Evolutionary conservation across 2,329 filamentous ascomycete genomes (phyloP).

Genomic region (Uncinocarpus reesii): DNA sequence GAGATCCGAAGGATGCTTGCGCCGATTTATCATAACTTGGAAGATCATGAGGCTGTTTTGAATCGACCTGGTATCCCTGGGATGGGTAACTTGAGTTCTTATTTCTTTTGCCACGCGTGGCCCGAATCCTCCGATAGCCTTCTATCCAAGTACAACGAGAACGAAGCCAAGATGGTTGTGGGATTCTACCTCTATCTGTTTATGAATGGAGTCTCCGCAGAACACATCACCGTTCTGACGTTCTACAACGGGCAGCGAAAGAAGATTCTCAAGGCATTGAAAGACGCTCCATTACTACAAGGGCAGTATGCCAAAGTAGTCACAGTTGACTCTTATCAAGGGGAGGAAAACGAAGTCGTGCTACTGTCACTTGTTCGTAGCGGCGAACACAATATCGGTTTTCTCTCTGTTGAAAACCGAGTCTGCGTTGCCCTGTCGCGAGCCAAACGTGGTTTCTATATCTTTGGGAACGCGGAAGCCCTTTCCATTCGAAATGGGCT

Average conservation of each 20-base stretch:
- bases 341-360: conserved; percentile 79
- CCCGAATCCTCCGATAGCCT: conserved; percentile 53
- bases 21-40: conserved; percentile 51
- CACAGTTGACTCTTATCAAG: conserved; percentile 83
- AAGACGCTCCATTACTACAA: conserved; percentile 37
- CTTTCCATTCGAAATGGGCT: conserved; percentile 39
- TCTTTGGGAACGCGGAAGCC: conserved; percentile 65
- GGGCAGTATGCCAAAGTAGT: conserved; percentile 50
- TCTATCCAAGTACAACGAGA: conserved; percentile 56
- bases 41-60: conserved; percentile 49
- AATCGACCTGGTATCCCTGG: conserved; percentile 48
- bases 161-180: conserved; percentile 67
- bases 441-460: conserved; percentile 67
- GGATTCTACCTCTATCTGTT: conserved; percentile 62
- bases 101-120: conserved; percentile 57
- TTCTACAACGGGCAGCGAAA: conserved; percentile 82
- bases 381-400: conserved; percentile 55
- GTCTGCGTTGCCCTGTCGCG: conserved; percentile 56
- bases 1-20: conserved; percentile 52
- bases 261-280: conserved; percentile 44
- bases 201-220: conserved; percentile 50
- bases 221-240: conserved; percentile 66
- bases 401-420: conserved; percentile 56
- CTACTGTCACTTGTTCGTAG: conserved; percentile 72
- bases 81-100: conserved; percentile 52